Conservation (phyloP, 306 rosid species). For the Medicago lupulina region DNA sequence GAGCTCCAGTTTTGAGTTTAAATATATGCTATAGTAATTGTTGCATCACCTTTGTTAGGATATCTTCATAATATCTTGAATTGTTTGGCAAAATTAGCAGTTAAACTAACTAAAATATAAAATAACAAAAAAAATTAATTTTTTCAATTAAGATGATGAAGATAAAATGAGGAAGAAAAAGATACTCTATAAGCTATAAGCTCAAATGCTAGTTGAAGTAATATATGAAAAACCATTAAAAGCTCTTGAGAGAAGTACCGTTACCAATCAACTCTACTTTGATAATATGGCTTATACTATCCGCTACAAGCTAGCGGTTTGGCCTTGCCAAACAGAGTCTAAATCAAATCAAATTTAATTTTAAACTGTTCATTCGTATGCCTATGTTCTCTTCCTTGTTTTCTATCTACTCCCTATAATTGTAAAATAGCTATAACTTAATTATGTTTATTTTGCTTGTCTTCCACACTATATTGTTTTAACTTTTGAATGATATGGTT, state of each 20-base stretch:
- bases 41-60: conserved; percentile 19
- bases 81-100: neutral
- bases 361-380: conserved; percentile 27
- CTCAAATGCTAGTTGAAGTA: neutral
- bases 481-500: conserved; percentile 40
- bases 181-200: neutral
- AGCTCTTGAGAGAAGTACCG: neutral
- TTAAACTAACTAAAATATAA: neutral
- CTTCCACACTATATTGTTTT: conserved; percentile 25
- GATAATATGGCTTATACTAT: neutral
- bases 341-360: conserved; percentile 14
- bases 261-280: neutral
- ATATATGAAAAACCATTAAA: neutral
- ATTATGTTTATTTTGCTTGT: conserved; percentile 13
- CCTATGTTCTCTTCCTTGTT: neutral
- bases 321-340: neutral
- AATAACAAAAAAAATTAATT: neutral
- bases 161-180: neutral
- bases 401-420: conserved; percentile 12
- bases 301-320: neutral
- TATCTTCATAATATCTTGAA: conserved; percentile 29
- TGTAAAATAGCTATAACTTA: neutral
- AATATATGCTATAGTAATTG: conserved; percentile 24
- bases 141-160: neutral
- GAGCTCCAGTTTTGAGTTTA: conserved; percentile 43